Percentiles rank a stretch among this genome's conserved stretches.
phyloP scores from a whole-genome alignment of 441 rosid species.

The Syzygium syzygioides region DNA sequence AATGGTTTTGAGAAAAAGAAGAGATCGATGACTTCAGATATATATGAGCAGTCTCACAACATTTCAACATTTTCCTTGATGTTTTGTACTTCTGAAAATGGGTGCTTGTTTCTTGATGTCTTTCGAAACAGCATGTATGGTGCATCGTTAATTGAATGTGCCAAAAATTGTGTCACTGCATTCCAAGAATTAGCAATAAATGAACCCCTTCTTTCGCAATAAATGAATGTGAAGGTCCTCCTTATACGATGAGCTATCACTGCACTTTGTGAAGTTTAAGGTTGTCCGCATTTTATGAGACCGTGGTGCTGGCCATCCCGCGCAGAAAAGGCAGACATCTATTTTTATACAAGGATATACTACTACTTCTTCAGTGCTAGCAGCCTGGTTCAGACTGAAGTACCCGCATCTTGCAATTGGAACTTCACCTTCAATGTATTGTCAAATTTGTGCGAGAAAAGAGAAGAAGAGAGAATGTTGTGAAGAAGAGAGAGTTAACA shows the following conservation, averaged over 20 bases:
- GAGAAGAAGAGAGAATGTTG: not conserved
- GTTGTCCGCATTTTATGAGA: not conserved
- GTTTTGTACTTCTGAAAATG: not conserved
- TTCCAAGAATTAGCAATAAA: not conserved
- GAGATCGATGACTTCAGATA: not conserved
- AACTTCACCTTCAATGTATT: constrained; percentile 53
- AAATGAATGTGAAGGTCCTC: not conserved
- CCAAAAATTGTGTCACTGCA: not conserved
- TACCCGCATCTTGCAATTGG: constrained; percentile 62
- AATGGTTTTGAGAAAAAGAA: not conserved
- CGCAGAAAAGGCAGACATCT: not conserved
- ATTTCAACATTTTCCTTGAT: not conserved
- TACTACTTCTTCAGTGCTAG: constrained; percentile 41
- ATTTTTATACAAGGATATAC: not conserved
- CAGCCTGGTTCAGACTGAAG: constrained; percentile 74
- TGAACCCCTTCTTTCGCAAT: not conserved
- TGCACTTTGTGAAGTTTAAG: not conserved
- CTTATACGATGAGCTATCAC: not conserved
- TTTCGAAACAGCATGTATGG: not conserved
- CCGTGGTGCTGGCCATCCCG: not conserved
- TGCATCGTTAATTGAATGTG: not conserved
- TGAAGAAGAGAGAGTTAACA: not conserved
- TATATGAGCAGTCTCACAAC: not conserved
- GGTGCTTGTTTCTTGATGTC: not conserved
- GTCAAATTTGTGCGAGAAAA: constrained; percentile 46